Conservation (phyloP, 2,329 filamentous ascomycete species). For the Cladobotryum protrusum region DNA sequence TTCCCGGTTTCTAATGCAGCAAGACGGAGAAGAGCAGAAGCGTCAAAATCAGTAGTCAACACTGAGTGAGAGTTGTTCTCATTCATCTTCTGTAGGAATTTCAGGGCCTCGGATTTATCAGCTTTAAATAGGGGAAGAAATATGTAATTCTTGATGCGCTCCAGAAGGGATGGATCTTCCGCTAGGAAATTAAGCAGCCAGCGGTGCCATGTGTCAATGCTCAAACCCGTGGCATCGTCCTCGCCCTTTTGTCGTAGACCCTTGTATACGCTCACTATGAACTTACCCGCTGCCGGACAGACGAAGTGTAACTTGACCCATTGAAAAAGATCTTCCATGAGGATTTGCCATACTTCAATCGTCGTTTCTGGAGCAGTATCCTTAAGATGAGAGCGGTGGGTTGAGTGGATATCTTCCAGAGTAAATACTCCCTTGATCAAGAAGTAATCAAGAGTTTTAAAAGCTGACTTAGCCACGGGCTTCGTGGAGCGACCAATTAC, state of each 20-base stretch:
- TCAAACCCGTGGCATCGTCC: slow-evolving; percentile 21
- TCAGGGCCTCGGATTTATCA: slow-evolving; percentile 46
- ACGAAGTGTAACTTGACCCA: slow-evolving; percentile 54
- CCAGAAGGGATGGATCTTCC: slow-evolving; percentile 46
- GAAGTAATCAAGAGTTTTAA: slow-evolving; percentile 62
- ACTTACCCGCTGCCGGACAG: slow-evolving; percentile 54
- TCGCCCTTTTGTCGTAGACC: slow-evolving; percentile 31
- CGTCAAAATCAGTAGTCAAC: slow-evolving; percentile 40
- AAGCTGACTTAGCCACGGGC: slow-evolving; percentile 61
- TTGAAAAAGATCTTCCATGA: slow-evolving; percentile 43
- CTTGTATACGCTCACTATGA: slow-evolving; percentile 52
- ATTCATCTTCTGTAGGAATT: slow-evolving; percentile 55
- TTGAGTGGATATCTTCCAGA: slow-evolving; percentile 37
- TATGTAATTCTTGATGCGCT: slow-evolving; percentile 58
- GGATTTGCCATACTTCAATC: slow-evolving; percentile 42
- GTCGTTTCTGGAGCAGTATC: slow-evolving; percentile 10
- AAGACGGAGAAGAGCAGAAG: slow-evolving; percentile 54
- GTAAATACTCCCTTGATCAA: slow-evolving; percentile 53
- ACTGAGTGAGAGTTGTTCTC: slow-evolving; percentile 41
- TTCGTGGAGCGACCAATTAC: slow-evolving; percentile 55
- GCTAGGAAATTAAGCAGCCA: slow-evolving; percentile 50
- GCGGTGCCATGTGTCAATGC: slow-evolving; percentile 44
- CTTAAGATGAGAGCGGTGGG: slow-evolving; percentile 36
- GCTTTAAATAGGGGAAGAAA: slow-evolving; percentile 57
- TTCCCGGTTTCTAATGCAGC: slow-evolving; percentile 66